phyloP scores from a whole-genome alignment of 257 asterid species.

The Cordia subcordata region DNA sequence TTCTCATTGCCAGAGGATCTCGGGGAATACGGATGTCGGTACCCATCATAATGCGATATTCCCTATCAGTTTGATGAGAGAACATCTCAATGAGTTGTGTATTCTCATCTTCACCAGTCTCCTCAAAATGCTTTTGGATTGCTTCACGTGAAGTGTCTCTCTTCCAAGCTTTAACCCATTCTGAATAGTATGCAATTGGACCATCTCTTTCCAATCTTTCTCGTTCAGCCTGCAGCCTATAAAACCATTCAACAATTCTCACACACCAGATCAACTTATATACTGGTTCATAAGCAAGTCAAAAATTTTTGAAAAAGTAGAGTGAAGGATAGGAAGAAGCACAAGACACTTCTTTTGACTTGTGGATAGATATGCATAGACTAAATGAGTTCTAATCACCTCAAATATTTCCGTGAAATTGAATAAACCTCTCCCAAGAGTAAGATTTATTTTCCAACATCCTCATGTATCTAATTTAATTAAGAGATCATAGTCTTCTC shows the following conservation, averaged over 20 bases:
- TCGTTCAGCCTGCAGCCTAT: constrained; percentile 72
- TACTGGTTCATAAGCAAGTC: too few relatives aligned
- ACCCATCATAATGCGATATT: constrained; percentile 95
- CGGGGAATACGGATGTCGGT: constrained; percentile 79
- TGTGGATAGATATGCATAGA: too few relatives aligned
- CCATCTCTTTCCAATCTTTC: constrained; percentile 62
- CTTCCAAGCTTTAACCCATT: constrained; percentile 88
- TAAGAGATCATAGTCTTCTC: too few relatives aligned
- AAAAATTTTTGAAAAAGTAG: too few relatives aligned
- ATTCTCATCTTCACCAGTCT: constrained; percentile 96
- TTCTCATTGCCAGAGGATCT: constrained; percentile 90
- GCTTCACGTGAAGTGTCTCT: constrained; percentile 84
- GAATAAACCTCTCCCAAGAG: too few relatives aligned
- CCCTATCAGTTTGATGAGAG: constrained; percentile 75
- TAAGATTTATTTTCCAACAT: too few relatives aligned
- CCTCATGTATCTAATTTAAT: too few relatives aligned
- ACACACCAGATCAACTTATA: constrained; percentile 8
- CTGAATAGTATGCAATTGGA: constrained; percentile 83
- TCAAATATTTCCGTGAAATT: too few relatives aligned
- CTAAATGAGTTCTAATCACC: too few relatives aligned
- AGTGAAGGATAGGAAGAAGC: too few relatives aligned
- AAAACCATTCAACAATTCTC: constrained; percentile 19
- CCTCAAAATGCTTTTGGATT: constrained; percentile 85
- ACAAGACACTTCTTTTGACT: too few relatives aligned
- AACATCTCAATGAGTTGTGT: constrained; percentile 80